phyloP scores from a whole-genome alignment of 129 eudicot genomes.

The Kitagawia praeruptora region DNA sequence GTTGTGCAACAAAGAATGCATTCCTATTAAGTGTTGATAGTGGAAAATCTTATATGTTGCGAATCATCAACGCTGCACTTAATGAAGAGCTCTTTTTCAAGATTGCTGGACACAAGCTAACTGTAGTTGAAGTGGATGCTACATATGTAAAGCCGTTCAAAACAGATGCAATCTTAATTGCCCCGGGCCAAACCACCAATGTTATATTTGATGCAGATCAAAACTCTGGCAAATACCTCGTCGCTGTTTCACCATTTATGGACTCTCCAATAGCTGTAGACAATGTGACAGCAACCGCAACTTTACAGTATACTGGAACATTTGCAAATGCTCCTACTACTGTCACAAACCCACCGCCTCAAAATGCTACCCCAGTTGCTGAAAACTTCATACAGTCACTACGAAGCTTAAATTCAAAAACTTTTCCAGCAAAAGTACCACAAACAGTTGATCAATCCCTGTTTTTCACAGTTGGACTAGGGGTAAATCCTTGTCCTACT shows the following conservation, averaged over 20 bases:
- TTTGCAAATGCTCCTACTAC: conserved; percentile 31
- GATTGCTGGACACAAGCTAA: conserved; percentile 76
- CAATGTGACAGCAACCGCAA: conserved; percentile 66
- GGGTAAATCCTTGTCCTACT: conserved; percentile 55
- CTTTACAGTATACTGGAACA: conserved; percentile 60
- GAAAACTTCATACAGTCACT: conserved; percentile 55
- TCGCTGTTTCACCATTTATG: conserved; percentile 65
- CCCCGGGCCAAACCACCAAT: conserved; percentile 86
- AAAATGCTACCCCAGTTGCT: conserved; percentile 61
- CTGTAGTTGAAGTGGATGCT: conserved; percentile 83
- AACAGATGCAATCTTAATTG: conserved; percentile 48
- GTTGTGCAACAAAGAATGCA: conserved; percentile 54
- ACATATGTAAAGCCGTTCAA: conserved; percentile 71
- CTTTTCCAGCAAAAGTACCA: conserved; percentile 61
- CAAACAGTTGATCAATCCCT: conserved; percentile 52
- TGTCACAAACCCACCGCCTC: conserved; percentile 46
- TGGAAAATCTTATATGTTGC: conserved; percentile 71
- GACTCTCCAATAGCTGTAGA: conserved; percentile 64
- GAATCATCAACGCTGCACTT: conserved; percentile 78
- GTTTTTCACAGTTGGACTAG: conserved; percentile 56
- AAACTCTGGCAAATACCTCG: conserved; percentile 46
- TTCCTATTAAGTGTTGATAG: conserved; percentile 46
- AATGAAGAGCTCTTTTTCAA: conserved; percentile 90
- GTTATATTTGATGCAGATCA: conserved; percentile 44
- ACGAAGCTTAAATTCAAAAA: conserved; percentile 57